These are phyloP conservation scores for Wallacemonas sp. DNA, from an alignment of 208 protist genomes.

Conservation along the genomic window DNA sequence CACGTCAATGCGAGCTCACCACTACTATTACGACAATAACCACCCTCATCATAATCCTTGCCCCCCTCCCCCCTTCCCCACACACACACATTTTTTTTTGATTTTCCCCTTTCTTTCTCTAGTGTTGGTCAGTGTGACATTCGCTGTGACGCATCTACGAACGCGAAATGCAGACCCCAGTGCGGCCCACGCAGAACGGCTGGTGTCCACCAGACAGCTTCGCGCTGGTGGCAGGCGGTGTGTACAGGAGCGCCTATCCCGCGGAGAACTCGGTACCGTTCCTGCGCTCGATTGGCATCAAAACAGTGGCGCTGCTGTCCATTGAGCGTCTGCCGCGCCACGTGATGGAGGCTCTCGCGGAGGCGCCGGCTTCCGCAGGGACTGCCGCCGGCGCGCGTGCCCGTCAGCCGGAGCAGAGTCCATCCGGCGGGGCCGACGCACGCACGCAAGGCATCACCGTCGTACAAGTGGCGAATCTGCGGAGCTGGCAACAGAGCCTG, in stretches of 20 bases:
- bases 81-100: too few species aligned
- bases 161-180: neutral
- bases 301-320: slow-evolving; percentile 79
- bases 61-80: too few species aligned
- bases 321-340: slow-evolving; percentile 71
- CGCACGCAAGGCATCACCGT: slow-evolving; percentile 40
- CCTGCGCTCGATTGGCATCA: slow-evolving; percentile 76
- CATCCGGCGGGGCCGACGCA: neutral
- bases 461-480: slow-evolving; percentile 57
- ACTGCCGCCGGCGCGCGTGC: neutral
- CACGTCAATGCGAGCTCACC: too few species aligned
- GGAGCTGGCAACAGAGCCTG: slow-evolving; percentile 63
- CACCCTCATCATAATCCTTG: too few species aligned
- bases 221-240: slow-evolving; percentile 66
- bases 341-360: slow-evolving; percentile 37
- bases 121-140: too few species aligned
- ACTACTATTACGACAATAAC: too few species aligned
- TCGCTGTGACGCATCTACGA: too few species aligned
- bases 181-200: neutral
- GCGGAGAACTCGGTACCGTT: slow-evolving; percentile 65
- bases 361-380: neutral
- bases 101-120: too few species aligned
- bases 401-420: neutral
- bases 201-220: slow-evolving; percentile 72
- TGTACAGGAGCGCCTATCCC: slow-evolving; percentile 89